Evolutionary conservation across 345 rosid species (phyloP).

Genomic region (Pistacia atlantica): DNA sequence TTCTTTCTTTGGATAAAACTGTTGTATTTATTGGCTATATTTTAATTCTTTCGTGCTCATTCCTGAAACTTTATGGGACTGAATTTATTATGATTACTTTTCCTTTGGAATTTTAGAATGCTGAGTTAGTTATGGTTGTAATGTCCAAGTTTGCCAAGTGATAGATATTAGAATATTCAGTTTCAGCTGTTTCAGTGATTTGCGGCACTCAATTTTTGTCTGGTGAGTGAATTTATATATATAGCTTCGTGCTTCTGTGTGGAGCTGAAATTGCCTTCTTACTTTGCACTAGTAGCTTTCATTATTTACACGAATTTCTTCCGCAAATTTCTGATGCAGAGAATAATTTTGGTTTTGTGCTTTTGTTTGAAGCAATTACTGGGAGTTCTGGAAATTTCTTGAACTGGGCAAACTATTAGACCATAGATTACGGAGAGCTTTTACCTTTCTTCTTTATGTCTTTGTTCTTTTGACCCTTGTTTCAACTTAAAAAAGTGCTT

Average conservation of each 20-base stretch:
- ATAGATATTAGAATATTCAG: background rate
- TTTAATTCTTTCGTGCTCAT: background rate
- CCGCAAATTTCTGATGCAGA: too few species aligned
- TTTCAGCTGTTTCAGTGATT: background rate
- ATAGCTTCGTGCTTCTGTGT: background rate
- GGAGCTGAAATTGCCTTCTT: background rate
- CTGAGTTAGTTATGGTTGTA: background rate
- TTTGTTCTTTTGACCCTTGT: background rate
- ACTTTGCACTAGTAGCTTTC: background rate
- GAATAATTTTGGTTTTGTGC: too few species aligned
- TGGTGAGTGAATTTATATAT: too few species aligned
- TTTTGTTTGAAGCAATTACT: background rate
- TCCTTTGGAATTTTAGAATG: background rate
- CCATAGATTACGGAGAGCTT: background rate
- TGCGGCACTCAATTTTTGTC: background rate
- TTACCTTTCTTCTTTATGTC: background rate
- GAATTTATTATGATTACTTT: conserved; percentile 1
- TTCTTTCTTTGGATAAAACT: background rate
- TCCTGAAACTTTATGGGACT: background rate
- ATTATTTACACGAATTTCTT: too few species aligned
- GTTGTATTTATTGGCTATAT: background rate
- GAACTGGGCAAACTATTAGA: background rate
- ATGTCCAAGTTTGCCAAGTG: background rate
- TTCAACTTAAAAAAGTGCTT: background rate
- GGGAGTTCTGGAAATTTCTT: background rate